phyloP scores from a whole-genome alignment of 768 basidiomycete species.

The Tricholoma bakamatsutake region DNA sequence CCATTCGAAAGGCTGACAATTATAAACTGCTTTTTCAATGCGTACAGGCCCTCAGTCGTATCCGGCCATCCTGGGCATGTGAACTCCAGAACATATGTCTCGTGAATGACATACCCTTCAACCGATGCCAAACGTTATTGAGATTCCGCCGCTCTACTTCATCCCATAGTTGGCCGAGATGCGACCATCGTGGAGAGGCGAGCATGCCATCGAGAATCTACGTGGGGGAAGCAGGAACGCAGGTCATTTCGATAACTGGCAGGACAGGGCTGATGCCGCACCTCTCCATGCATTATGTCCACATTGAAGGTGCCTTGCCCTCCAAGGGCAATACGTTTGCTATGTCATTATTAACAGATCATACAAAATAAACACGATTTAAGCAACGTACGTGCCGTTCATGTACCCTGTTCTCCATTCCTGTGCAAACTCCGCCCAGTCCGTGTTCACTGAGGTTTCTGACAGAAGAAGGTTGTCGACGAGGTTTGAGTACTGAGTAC shows the following conservation, averaged over 20 bases:
- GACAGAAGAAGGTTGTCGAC: background rate
- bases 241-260: background rate
- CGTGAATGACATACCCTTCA: slow-evolving; percentile 35
- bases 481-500: too few relatives aligned
- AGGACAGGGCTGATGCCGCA: slow-evolving; percentile 9
- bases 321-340: slow-evolving; percentile 37
- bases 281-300: slow-evolving; percentile 54
- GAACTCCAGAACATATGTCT: background rate
- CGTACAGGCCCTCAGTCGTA: slow-evolving; percentile 38
- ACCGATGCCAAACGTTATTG: slow-evolving; percentile 54
- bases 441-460: slow-evolving; percentile 13
- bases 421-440: slow-evolving; percentile 45
- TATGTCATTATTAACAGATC: slow-evolving; percentile 13
- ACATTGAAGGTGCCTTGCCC: slow-evolving; percentile 44
- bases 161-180: slow-evolving; percentile 40
- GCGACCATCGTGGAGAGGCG: slow-evolving; percentile 38
- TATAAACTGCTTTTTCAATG: slow-evolving; percentile 44
- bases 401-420: slow-evolving; percentile 55
- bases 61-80: slow-evolving; percentile 48
- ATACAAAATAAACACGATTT: background rate
- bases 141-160: slow-evolving; percentile 37
- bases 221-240: background rate
- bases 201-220: slow-evolving; percentile 59
- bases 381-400: slow-evolving; percentile 35
- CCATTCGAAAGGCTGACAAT: slow-evolving; percentile 59